Evolutionary conservation across 257 asterid genomes (phyloP).

Genomic region (Catharanthus roseus): DNA sequence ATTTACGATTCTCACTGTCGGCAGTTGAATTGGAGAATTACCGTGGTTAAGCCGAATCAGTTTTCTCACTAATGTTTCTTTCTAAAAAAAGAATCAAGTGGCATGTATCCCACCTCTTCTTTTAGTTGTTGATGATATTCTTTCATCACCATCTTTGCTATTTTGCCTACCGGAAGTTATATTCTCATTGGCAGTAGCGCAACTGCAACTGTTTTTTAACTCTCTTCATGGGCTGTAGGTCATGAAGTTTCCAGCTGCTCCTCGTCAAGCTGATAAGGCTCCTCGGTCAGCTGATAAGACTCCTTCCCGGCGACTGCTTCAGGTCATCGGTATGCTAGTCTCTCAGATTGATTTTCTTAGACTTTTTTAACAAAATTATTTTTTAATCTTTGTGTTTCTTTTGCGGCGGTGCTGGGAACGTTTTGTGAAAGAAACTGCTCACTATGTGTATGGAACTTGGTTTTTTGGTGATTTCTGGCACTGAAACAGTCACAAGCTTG

Average conservation of each 20-base stretch:
- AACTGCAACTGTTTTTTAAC: conserved; percentile 17
- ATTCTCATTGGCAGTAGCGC: neutral
- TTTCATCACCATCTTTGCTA: neutral
- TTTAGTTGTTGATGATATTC: neutral
- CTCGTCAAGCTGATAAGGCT: conserved; percentile 63
- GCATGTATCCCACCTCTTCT: neutral
- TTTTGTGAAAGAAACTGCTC: neutral
- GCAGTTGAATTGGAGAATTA: neutral
- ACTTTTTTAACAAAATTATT: too few species aligned
- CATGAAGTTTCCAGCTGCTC: conserved; percentile 55
- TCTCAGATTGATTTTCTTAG: neutral
- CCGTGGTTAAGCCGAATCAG: neutral
- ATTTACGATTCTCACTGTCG: neutral
- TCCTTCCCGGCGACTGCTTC: conserved; percentile 78
- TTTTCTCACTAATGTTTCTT: neutral
- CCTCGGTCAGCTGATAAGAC: conserved; percentile 65
- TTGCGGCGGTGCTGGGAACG: conserved; percentile 7
- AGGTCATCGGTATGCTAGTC: conserved; percentile 70
- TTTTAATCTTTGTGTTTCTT: neutral
- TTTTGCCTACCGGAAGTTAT: neutral
- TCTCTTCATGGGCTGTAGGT: conserved; percentile 39
- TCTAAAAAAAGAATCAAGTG: neutral
- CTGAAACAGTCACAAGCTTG: neutral
- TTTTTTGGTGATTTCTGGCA: neutral
- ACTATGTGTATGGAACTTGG: neutral